Conservation (phyloP, 2,329 filamentous ascomycete species). For the Cercospora beticola region DNA sequence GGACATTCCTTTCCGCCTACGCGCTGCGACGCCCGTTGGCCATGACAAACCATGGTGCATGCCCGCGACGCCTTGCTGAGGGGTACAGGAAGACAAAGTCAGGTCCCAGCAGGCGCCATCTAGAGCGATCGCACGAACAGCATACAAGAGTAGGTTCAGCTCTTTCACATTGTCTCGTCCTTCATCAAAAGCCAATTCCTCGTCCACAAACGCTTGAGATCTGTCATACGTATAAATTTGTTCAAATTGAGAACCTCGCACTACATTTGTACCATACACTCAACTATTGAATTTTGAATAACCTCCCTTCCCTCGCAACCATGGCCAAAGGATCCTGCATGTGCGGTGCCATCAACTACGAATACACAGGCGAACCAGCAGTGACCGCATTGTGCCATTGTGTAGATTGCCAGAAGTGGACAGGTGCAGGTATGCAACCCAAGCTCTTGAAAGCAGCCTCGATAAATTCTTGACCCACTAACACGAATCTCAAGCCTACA, state of each 20-base stretch:
- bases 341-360: constrained; percentile 33
- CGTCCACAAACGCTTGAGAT: background rate
- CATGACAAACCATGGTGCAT: background rate
- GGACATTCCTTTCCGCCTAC: background rate
- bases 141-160: background rate
- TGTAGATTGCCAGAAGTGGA: constrained; percentile 56
- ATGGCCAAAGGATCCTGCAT: constrained; percentile 37
- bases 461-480: background rate
- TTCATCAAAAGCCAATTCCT: background rate
- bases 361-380: constrained; percentile 33
- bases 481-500: constrained; percentile 43
- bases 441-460: background rate
- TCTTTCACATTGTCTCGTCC: background rate
- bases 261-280: too few species aligned
- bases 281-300: background rate
- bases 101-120: background rate
- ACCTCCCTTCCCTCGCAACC: background rate
- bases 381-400: constrained; percentile 48
- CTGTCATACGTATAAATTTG: background rate
- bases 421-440: constrained; percentile 42
- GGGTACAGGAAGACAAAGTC: background rate
- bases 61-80: background rate
- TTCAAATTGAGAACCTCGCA: too few species aligned
- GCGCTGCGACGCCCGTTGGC: background rate
- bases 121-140: background rate